Conservation (phyloP, 805 yeast species). For the Candida fluviatilis region DNA sequence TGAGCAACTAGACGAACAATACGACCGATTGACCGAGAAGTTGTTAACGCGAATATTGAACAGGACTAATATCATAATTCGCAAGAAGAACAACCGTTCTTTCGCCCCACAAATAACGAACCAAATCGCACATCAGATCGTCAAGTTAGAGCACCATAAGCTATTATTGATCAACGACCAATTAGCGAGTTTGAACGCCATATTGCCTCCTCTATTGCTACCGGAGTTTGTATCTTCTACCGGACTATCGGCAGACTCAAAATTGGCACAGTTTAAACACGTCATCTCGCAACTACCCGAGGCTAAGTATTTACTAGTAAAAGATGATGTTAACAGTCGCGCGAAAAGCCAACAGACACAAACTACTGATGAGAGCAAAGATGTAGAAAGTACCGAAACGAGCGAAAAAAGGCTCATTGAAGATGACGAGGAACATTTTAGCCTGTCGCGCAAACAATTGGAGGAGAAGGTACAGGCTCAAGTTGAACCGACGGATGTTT, state of each 20-base stretch:
- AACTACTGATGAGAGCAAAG: conserved; percentile 9
- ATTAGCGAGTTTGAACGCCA: conserved; percentile 15
- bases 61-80: background rate
- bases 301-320: conserved; percentile 21
- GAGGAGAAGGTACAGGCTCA: background rate
- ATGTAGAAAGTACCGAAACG: conserved; percentile 4
- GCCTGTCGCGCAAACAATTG: background rate
- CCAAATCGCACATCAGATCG: conserved; percentile 34
- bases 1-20: conserved; percentile 7
- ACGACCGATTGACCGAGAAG: conserved; percentile 7
- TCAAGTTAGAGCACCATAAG: conserved; percentile 28
- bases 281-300: conserved; percentile 32
- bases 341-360: conserved; percentile 5
- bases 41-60: conserved; percentile 7
- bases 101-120: conserved; percentile 26
- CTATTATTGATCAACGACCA: conserved; percentile 24
- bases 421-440: conserved; percentile 16
- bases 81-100: background rate
- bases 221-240: conserved; percentile 15
- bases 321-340: conserved; percentile 8
- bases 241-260: conserved; percentile 1
- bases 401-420: conserved; percentile 11
- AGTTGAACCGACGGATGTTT: background rate
- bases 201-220: conserved; percentile 24
- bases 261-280: conserved; percentile 18